These are phyloP conservation scores for Warburgia ugandensis DNA, from an alignment of 164 flowering plant genomes.

Conservation along the genomic window DNA sequence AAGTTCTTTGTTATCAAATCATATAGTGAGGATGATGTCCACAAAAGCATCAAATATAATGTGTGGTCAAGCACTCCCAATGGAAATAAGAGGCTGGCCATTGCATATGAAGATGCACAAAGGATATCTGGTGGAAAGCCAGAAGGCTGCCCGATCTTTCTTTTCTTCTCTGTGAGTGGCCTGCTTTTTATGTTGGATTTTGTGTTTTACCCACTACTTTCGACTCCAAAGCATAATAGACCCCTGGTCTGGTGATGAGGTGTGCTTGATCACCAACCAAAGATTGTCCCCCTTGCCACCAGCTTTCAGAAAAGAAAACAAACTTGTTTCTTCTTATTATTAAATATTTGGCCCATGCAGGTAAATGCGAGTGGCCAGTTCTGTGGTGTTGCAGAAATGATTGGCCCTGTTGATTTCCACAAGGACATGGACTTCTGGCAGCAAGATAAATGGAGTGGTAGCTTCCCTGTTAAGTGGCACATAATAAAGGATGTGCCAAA, in stretches of 20 bases:
- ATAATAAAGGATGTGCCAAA: constrained; percentile 85
- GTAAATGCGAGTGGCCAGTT: constrained; percentile 95
- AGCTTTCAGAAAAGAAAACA: not conserved
- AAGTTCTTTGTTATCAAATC: constrained; percentile 88
- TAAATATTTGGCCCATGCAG: constrained; percentile 23
- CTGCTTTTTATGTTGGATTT: not conserved
- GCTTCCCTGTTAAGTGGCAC: constrained; percentile 93
- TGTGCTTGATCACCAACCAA: no score
- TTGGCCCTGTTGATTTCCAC: constrained; percentile 67
- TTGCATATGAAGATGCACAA: constrained; percentile 66
- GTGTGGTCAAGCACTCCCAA: constrained; percentile 96
- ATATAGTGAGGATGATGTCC: constrained; percentile 93
- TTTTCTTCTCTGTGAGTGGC: constrained; percentile 79
- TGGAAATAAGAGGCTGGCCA: constrained; percentile 79
- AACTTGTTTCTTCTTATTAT: constrained; percentile 4
- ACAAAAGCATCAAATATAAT: constrained; percentile 83
- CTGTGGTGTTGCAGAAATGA: constrained; percentile 96
- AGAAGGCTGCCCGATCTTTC: constrained; percentile 66
- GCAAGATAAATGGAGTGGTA: constrained; percentile 95
- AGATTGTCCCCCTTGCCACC: no score
- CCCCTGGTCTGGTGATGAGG: no score
- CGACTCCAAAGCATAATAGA: no score
- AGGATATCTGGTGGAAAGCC: constrained; percentile 40
- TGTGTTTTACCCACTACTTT: no score
- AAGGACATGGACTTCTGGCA: constrained; percentile 95